These are phyloP conservation scores for Tolypocladium ovalisporum DNA, from an alignment of 2,329 filamentous ascomycete species.

Conservation along the genomic window DNA sequence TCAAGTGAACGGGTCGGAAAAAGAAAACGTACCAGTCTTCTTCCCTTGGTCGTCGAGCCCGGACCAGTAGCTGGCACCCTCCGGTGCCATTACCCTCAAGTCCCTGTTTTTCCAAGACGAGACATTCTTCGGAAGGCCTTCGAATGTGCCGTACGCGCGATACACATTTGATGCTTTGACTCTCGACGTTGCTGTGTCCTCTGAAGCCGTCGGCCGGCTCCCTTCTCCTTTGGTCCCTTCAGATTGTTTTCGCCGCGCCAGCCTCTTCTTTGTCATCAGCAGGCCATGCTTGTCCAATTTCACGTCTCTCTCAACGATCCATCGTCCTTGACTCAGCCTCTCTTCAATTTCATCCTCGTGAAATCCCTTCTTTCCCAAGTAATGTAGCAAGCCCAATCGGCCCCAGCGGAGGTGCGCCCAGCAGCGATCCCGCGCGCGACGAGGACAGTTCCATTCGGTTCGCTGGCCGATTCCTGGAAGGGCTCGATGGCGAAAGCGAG, in stretches of 20 bases:
- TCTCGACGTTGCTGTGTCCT: conserved; percentile 3
- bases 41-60: conserved; percentile 8
- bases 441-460: conserved; percentile 12
- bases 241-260: conserved; percentile 2
- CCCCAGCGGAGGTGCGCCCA: conserved; percentile 13
- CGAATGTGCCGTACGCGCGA: conserved; percentile 15
- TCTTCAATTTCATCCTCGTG: conserved; percentile 13
- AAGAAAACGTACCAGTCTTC: conserved; percentile 9
- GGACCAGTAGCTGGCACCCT: conserved; percentile 14
- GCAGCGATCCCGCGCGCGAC: conserved; percentile 4
- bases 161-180: conserved; percentile 15
- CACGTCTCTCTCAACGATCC: conserved; percentile 12
- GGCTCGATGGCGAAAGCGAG: conserved; percentile 11
- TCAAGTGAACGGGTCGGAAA: too few species aligned
- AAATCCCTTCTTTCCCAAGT: conserved; percentile 13
- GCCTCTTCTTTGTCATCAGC: conserved; percentile 9
- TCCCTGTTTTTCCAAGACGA: conserved; percentile 14
- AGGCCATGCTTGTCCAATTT: conserved; percentile 10
- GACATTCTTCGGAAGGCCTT: conserved; percentile 11
- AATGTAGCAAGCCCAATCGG: conserved; percentile 11
- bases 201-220: not conserved
- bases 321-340: conserved; percentile 11
- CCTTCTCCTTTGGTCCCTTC: conserved; percentile 4
- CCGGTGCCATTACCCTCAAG: conserved; percentile 15
- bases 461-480: conserved; percentile 11